phyloP scores from a whole-genome alignment of 1,284 basidiomycete species.

The Neonothopanus nambi region DNA sequence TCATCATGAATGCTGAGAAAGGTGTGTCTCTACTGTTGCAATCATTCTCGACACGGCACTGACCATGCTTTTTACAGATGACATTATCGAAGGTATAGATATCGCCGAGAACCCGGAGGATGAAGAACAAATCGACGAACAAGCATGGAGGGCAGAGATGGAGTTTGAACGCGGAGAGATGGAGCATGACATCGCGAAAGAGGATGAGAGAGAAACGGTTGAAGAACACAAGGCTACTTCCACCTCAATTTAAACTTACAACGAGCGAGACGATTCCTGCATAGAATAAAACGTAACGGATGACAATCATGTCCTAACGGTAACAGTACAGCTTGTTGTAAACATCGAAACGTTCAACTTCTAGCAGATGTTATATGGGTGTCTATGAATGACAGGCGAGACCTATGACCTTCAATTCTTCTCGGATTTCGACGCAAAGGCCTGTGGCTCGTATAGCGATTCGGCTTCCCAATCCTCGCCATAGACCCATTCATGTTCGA shows the following conservation, averaged over 20 bases:
- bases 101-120: constrained; percentile 16
- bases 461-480: neutral
- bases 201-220: neutral
- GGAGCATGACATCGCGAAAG: neutral
- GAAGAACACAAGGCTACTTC: neutral
- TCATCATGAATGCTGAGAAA: constrained; percentile 21
- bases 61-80: constrained; percentile 12
- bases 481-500: neutral
- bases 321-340: too few relatives aligned
- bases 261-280: neutral
- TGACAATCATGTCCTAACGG: too few relatives aligned
- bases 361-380: too few relatives aligned
- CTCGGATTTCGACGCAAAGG: too few relatives aligned
- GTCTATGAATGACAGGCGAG: too few relatives aligned
- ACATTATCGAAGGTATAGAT: constrained; percentile 19
- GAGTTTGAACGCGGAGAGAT: constrained; percentile 7
- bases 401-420: too few relatives aligned
- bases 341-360: too few relatives aligned
- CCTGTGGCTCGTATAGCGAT: constrained; percentile 4
- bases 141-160: constrained; percentile 7
- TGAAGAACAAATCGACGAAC: constrained; percentile 7
- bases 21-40: constrained; percentile 11
- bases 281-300: neutral
- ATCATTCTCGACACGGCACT: neutral
- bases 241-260: neutral